Evolutionary conservation across 2,329 filamentous ascomycete genomes (phyloP), one percentile per base, ranked within the genome.

Genomic region (Fusarium brevicatenulatum): DNA sequence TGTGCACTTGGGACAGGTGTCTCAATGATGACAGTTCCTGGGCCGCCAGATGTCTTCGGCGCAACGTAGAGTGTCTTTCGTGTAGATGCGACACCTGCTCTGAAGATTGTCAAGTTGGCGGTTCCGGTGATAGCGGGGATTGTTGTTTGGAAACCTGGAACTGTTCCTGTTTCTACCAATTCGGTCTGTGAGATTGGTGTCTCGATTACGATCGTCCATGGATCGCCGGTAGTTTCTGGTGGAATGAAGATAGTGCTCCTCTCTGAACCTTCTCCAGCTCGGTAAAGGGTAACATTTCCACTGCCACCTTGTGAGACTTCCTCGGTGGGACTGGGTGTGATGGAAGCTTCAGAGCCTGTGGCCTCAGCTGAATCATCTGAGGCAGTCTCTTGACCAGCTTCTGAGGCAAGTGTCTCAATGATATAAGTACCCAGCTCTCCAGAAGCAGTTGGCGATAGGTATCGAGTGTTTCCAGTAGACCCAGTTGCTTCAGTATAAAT

Each of bases 1-100:
- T 39, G 47, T 1, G 46, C 18, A 21, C 4, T 39, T 1, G 37
- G 16, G 2, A 52, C 40, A 2, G 69, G 68, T 1, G 69, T 71
- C 21, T 71, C 44, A 3, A 71, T 64, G 6, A 71, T 44, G 12
- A 71, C 23, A 43, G 68, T 71, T 25, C 68, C 68, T 3, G 68
- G 55, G 1, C 28, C 61, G 0, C 52, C 61, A 0, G 67, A 42
- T 9, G 50, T 46, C 16, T 46, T 59, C 0, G 68, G 68, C 2
- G 63, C 18, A 1, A 71, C 15, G 21, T 68, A 67, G 1, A 58
- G 16, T 5, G 68, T 71, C 13, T 7, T 30, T 3, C 53, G 18
- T 6, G 49, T 55, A 1, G 68, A 19, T 5, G 25, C 63, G 1
- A 52, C 21, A 18, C 63, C 69, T 2, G 53, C 40, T 36, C 39